Evolutionary conservation across 169 alveolate species (phyloP).

Genomic region (Cryptosporidium baileyi): DNA sequence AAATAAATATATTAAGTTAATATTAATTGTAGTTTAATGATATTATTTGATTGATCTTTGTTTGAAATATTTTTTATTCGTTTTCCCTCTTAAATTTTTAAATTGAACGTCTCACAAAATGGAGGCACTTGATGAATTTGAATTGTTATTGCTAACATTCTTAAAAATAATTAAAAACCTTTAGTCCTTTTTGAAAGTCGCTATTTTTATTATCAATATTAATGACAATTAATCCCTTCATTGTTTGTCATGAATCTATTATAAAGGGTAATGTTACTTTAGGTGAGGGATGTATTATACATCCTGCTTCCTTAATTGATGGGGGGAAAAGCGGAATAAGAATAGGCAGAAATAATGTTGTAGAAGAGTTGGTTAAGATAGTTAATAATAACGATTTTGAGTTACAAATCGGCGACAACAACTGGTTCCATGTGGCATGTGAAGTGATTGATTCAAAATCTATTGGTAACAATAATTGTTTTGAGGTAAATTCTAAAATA

Average conservation of each 20-base stretch:
- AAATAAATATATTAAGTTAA: no score
- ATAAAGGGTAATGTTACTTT: slow-evolving; percentile 27
- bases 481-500: slow-evolving; percentile 19
- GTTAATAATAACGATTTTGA: not conserved
- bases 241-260: slow-evolving; percentile 44
- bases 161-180: no score
- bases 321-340: slow-evolving; percentile 44
- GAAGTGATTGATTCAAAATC: not conserved
- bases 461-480: slow-evolving; percentile 46
- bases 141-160: no score
- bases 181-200: no score
- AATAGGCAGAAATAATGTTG: slow-evolving; percentile 22
- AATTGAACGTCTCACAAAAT: no score
- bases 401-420: slow-evolving; percentile 21
- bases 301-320: slow-evolving; percentile 51
- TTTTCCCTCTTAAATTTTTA: no score
- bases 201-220: no score
- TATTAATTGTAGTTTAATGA: no score
- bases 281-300: slow-evolving; percentile 54
- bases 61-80: no score
- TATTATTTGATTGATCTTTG: no score
- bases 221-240: no score
- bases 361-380: slow-evolving; percentile 40
- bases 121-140: no score
- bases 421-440: slow-evolving; percentile 51